Evolutionary conservation across 2,329 filamentous ascomycete species (phyloP), one percentile per base, ranked within the genome.

Genomic region (Monosporascus ibericus): DNA sequence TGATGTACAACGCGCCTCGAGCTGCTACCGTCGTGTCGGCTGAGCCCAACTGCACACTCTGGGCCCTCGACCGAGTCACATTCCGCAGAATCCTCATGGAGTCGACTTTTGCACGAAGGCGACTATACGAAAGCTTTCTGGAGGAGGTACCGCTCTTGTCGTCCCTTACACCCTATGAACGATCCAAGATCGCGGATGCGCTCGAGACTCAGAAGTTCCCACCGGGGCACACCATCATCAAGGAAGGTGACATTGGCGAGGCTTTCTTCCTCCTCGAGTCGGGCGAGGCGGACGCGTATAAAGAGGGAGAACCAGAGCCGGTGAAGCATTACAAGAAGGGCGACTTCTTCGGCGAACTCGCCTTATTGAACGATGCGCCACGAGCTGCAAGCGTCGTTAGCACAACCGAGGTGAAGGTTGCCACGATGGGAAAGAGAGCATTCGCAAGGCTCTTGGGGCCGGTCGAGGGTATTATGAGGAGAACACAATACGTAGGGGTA

Each of bases 71-170:
- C 68, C 90, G 94, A 50, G 81, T 96, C 57, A 99, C 94, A 9
- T 99, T 99, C 80, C 90, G 94, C 62, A 89, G 94, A 55, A 97
- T 99, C 59, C 79, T 99, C 57, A 96, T 99, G 92, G 92, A 97
- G 73, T 95, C 90, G 39, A 95, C 94, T 3, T 97, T 96, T 75
- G 90, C 95, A 63, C 88, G 92, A 52, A 86, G 94, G 62, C 88
- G 92, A 65, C 92, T 97, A 86, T 97, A 97, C 72, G 94, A 99
- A 73, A 90, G 85, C 61, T 97, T 99, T 77, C 79, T 99, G 22
- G 92, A 95, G 68, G 91, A 96, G 68, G 94, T 97, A 2, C 90
- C 90, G 0, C 79, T 97, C 30, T 81, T 99, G 25, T 80, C 86
- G 3, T 86, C 84, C 22, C 80, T 99, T 52, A 95, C 92, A 44